Conservation (phyloP, 345 rosid genomes). For the Litchi chinensis region DNA sequence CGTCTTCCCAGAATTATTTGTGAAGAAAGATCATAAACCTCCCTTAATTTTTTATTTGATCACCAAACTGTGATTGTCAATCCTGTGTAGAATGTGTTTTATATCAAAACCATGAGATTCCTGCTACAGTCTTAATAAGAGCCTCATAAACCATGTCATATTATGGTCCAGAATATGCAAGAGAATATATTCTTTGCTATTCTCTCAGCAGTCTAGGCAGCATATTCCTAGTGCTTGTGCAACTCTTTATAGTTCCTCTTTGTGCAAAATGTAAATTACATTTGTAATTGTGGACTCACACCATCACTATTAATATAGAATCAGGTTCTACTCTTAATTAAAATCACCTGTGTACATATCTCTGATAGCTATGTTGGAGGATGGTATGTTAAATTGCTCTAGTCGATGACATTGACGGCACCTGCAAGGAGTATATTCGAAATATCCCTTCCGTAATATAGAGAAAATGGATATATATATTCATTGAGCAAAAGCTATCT, state of each 20-base stretch:
- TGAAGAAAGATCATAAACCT: neutral
- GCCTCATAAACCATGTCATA: neutral
- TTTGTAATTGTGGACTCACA: neutral
- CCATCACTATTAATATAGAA: neutral
- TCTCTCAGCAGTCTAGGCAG: conserved; percentile 3
- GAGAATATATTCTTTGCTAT: neutral
- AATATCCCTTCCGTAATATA: too few relatives aligned
- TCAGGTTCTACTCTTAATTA: neutral
- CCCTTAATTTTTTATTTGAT: neutral
- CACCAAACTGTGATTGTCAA: neutral
- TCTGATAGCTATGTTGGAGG: neutral
- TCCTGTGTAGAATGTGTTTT: neutral
- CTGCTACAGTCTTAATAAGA: neutral
- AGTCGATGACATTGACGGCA: too few relatives aligned
- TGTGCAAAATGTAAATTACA: neutral
- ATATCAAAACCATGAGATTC: neutral
- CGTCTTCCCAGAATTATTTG: neutral
- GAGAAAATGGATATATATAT: too few relatives aligned
- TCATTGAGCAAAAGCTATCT: neutral
- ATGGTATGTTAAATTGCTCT: too few relatives aligned
- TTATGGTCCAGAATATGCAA: neutral
- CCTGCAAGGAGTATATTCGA: too few relatives aligned
- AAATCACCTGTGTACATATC: neutral
- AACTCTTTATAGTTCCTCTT: neutral
- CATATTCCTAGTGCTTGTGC: neutral